Conservation (phyloP, 2,329 filamentous ascomycete genomes). For the Trichoderma koningiopsis region DNA sequence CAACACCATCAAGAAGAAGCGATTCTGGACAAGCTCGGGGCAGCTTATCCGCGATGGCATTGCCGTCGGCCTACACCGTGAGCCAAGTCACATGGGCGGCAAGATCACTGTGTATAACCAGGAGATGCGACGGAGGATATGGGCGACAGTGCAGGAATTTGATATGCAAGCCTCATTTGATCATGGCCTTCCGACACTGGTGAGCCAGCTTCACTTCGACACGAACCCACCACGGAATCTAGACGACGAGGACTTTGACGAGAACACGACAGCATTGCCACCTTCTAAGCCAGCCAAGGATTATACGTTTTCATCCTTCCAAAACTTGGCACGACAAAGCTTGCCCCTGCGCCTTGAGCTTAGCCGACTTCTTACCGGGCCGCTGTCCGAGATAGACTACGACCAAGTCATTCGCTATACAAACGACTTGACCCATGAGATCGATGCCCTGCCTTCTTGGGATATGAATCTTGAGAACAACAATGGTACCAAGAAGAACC, state of each 20-base stretch:
- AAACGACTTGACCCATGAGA: slow-evolving; percentile 62
- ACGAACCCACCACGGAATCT: slow-evolving; percentile 59
- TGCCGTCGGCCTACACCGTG: slow-evolving; percentile 60
- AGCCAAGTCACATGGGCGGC: slow-evolving; percentile 57
- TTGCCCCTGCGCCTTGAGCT: slow-evolving; percentile 59
- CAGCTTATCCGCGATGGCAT: slow-evolving; percentile 60
- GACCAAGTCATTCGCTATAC: slow-evolving; percentile 64
- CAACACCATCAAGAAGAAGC: slow-evolving; percentile 66
- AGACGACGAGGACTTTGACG: slow-evolving; percentile 60
- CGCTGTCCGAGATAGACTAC: slow-evolving; percentile 59
- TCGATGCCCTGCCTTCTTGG: slow-evolving; percentile 62
- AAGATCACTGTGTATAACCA: slow-evolving; percentile 62
- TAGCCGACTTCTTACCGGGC: slow-evolving; percentile 57
- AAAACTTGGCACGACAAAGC: slow-evolving; percentile 59
- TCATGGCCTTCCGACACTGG: slow-evolving; percentile 59
- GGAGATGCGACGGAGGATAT: slow-evolving; percentile 63
- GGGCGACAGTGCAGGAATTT: slow-evolving; percentile 64
- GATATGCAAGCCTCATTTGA: slow-evolving; percentile 65
- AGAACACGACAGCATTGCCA: slow-evolving; percentile 54
- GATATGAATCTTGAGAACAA: slow-evolving; percentile 42
- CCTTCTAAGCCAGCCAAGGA: slow-evolving; percentile 53
- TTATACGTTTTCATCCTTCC: slow-evolving; percentile 62
- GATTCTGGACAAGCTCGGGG: slow-evolving; percentile 61
- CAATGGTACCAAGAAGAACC: slow-evolving; percentile 51
- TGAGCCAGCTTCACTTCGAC: slow-evolving; percentile 59